Conservation (phyloP, 176 grass and related monocot species). For the Dactylis glomerata region DNA sequence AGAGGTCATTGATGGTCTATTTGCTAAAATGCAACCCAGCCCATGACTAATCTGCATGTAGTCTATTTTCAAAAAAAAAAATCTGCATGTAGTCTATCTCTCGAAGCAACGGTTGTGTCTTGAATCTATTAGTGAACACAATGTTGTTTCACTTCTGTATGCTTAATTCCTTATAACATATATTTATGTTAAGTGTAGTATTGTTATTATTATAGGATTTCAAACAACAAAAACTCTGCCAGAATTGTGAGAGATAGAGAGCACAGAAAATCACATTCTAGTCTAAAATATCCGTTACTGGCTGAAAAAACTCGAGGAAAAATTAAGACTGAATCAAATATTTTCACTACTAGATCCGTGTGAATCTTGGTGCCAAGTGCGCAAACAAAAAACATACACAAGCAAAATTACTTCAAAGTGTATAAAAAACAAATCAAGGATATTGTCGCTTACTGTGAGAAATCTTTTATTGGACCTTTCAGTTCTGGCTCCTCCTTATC, state of each 20-base stretch:
- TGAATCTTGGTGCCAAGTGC: not conserved
- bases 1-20: too few relatives aligned
- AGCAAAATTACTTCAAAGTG: constrained; percentile 22
- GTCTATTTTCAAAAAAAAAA: too few relatives aligned
- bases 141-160: not conserved
- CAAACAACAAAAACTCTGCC: not conserved
- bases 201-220: not conserved
- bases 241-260: not conserved
- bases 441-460: constrained; percentile 65
- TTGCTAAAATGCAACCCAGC: not conserved
- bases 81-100: not conserved
- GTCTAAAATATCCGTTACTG: not conserved
- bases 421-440: constrained; percentile 14
- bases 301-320: not conserved
- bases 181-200: not conserved
- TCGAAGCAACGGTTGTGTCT: not conserved
- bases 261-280: not conserved
- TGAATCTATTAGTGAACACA: not conserved
- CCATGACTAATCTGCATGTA: not conserved
- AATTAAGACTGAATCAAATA: constrained; percentile 29
- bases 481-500: constrained; percentile 83
- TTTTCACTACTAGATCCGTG: not conserved
- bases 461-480: constrained; percentile 79
- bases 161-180: not conserved
- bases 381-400: constrained; percentile 7